Evolutionary conservation across 805 yeast species (phyloP).

Genomic region (Yarrowia sp.): DNA sequence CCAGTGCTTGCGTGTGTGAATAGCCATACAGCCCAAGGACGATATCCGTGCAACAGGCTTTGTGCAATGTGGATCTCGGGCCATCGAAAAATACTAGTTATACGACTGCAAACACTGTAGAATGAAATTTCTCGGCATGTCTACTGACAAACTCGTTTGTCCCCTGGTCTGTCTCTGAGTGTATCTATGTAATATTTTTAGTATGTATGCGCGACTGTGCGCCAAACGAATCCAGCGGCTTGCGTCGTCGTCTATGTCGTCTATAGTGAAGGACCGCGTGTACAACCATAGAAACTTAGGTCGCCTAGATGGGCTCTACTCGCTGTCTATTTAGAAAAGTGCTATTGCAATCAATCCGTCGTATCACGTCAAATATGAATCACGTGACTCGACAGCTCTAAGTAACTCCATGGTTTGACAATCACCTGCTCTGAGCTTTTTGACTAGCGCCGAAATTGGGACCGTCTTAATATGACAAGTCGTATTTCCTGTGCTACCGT

Average conservation of each 20-base stretch:
- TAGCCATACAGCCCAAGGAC: too few species aligned
- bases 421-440: not conserved
- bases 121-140: too few species aligned
- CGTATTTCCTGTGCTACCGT: not conserved
- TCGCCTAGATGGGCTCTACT: too few species aligned
- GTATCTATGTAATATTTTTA: not conserved
- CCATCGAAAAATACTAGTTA: not conserved
- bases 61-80: too few species aligned
- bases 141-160: not conserved
- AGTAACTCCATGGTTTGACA: too few species aligned
- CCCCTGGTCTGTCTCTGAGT: not conserved
- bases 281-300: too few species aligned
- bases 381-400: too few species aligned
- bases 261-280: too few species aligned
- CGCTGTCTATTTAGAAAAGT: too few species aligned
- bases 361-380: too few species aligned
- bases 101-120: not conserved
- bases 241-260: not conserved
- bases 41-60: too few species aligned
- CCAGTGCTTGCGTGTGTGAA: too few species aligned
- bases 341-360: not conserved
- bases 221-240: not conserved
- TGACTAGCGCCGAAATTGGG: not conserved
- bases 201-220: slow-evolving; percentile 1
- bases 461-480: not conserved